Conservation (phyloP, 2,329 filamentous ascomycete genomes). For the Periconia sp. region DNA sequence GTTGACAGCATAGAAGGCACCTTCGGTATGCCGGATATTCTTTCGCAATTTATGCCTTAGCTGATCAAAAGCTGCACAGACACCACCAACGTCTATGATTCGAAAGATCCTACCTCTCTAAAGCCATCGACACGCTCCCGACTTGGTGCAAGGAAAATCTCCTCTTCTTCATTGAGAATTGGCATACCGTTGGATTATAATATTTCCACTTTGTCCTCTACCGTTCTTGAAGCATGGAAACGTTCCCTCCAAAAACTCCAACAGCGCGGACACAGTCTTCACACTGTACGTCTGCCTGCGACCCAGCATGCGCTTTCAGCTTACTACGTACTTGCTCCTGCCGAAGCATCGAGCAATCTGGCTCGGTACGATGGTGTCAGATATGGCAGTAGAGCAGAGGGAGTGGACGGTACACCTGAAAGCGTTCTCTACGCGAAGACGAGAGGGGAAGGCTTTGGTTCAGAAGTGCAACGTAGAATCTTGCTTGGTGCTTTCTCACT, state of each 20-base stretch:
- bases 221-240: constrained; percentile 71
- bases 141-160: constrained; percentile 8
- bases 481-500: constrained; percentile 87
- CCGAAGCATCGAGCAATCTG: constrained; percentile 93
- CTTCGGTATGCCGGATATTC: constrained; percentile 39
- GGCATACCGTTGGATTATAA: constrained; percentile 79
- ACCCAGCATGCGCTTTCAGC: constrained; percentile 85
- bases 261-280: constrained; percentile 67
- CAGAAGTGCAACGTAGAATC: constrained; percentile 84
- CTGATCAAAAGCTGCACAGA: constrained; percentile 31
- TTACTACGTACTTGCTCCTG: constrained; percentile 93
- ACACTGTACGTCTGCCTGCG: constrained; percentile 77
- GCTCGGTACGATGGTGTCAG: constrained; percentile 97
- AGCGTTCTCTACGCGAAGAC: constrained; percentile 67
- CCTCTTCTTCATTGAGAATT: constrained; percentile 43
- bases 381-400: constrained; percentile 67
- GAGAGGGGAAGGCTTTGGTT: constrained; percentile 73
- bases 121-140: constrained; percentile 56
- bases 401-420: constrained; percentile 60
- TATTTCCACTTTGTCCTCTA: constrained; percentile 72
- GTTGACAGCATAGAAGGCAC: constrained; percentile 50
- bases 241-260: constrained; percentile 62
- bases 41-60: not conserved
- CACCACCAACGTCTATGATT: constrained; percentile 62
- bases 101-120: constrained; percentile 74